These are phyloP conservation scores for Saturnispora diversa DNA, from an alignment of 805 yeast genomes.

Conservation along the genomic window DNA sequence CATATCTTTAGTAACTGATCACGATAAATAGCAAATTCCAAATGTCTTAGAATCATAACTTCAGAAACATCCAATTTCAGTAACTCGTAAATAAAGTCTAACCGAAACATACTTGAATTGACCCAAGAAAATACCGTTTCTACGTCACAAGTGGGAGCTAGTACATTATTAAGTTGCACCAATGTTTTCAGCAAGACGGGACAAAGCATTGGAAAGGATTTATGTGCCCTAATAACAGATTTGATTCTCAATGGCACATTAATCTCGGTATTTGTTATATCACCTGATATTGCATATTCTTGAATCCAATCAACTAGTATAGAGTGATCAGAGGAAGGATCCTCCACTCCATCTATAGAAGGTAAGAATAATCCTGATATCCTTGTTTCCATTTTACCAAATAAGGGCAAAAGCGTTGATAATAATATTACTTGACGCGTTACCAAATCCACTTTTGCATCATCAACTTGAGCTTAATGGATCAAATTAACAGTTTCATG, in stretches of 20 bases:
- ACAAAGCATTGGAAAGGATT: constrained; percentile 11
- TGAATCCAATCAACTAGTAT: constrained; percentile 8
- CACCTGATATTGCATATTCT: not conserved
- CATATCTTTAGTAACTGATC: not conserved
- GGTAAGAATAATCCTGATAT: no score
- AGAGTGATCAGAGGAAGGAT: not conserved
- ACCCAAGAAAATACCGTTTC: constrained; percentile 8
- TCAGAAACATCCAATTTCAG: constrained; percentile 11
- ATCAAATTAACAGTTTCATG: constrained; percentile 3
- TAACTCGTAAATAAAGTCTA: constrained; percentile 6
- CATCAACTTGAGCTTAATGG: not conserved
- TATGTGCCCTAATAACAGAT: constrained; percentile 16
- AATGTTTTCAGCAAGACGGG: constrained; percentile 11
- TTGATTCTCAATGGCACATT: constrained; percentile 10
- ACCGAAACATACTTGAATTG: constrained; percentile 6
- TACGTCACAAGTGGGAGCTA: not conserved
- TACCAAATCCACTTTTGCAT: not conserved
- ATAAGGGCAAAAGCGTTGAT: not conserved
- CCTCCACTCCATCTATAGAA: not conserved
- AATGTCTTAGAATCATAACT: constrained; percentile 5
- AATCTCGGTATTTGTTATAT: not conserved
- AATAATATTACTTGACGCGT: constrained; percentile 1
- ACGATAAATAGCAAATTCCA: constrained; percentile 15
- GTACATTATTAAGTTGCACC: not conserved
- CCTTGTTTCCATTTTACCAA: no score